A percentile compares a stretch with the other conserved stretches of the same genome.
phyloP scores from a whole-genome alignment of 2,329 filamentous ascomycete species.

The Alternaria solani region DNA sequence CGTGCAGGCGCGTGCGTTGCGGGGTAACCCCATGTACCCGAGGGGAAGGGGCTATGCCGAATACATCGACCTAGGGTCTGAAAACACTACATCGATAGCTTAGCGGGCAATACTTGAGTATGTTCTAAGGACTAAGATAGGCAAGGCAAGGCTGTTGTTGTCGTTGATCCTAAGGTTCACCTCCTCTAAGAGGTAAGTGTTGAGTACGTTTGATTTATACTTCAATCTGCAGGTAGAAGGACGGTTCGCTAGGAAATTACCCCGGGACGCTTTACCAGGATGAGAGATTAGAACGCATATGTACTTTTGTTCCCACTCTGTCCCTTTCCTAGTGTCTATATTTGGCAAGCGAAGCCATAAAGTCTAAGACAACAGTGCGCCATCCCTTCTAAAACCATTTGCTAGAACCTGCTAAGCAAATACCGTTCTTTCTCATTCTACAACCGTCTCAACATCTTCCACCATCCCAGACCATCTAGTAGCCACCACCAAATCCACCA shows the following conservation, averaged over 20 bases:
- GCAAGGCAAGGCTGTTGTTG: neutral
- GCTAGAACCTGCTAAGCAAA: neutral
- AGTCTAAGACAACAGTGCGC: no score
- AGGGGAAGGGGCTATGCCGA: neutral
- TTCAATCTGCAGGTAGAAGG: neutral
- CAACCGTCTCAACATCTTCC: neutral
- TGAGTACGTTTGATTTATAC: neutral
- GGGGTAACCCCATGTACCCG: conserved; percentile 1
- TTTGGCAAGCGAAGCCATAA: neutral
- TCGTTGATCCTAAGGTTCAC: neutral
- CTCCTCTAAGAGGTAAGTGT: neutral
- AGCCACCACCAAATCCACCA: neutral
- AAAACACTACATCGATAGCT: neutral
- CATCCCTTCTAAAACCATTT: neutral
- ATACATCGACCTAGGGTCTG: neutral
- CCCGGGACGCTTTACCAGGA: no score
- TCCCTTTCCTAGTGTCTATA: neutral
- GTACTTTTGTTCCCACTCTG: neutral
- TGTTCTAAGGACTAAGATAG: neutral
- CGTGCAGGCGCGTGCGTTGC: neutral
- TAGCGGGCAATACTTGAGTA: neutral
- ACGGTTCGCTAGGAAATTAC: neutral
- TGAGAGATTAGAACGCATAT: neutral
- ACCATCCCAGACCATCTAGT: neutral
- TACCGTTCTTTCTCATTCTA: neutral